Evolutionary conservation across 768 basidiomycete genomes (phyloP), one percentile per base, ranked within the genome.

Genomic region (Suillus decipiens): DNA sequence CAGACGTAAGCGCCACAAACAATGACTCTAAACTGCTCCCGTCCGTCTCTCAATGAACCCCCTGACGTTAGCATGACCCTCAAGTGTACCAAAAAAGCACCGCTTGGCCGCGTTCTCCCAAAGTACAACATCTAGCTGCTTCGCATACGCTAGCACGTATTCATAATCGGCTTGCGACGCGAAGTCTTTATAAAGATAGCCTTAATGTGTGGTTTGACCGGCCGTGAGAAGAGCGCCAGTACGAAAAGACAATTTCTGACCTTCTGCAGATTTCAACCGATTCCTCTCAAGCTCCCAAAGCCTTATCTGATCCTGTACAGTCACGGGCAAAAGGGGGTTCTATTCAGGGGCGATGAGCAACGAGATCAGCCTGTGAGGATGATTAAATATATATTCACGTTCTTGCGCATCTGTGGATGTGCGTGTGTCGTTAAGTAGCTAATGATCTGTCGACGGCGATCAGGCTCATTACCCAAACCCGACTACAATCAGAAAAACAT

Each of bases 201-300:
- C 94, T 93, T 76, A 50, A 41, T 62, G 61, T n/a, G 50, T 36
- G 56, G 60, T 62, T 59, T 8, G 54, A 22, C 58, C 5, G 9
- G 34, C 22, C 22, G 43, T 62, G 57, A 65, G 41, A 45, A 39
- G 48, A 39, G 56, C 31, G 59, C 61, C 10, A 68, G 33, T 56
- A 67, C 61, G 41, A 59, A 51, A 56, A 36, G 28, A 64, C 22
- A 41, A 41, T 73, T 73, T 78, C 62, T 57, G 72, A 94, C 96
- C 94, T 84, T 96, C 92, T 73, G 88, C 82, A 47, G 92, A 89
- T 70, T 92, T 90, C 11, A 99, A 80, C 60, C 97, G 86, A 73
- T 97, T 95, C 76, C 90, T 86, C 79, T 99, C 97, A 50, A 96
- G 82, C 76, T 99, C 96, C 95, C 97, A 99, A 19, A 99, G 81